Evolutionary conservation across 768 basidiomycete species (phyloP), one percentile per base, ranked within the genome.

Genomic region (Epithele typhae): DNA sequence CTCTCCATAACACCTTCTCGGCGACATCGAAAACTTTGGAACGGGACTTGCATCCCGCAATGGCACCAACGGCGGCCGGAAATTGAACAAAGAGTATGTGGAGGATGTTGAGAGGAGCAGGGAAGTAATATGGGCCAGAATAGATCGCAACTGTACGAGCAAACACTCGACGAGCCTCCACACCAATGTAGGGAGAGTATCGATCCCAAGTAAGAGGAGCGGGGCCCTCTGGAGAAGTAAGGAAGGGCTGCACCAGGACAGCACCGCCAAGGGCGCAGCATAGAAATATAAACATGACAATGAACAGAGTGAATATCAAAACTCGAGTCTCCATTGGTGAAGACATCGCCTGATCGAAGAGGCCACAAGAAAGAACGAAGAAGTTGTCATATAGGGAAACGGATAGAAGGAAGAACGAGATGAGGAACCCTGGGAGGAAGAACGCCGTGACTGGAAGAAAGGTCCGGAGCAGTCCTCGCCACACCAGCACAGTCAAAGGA

Each of bases 71-170:
- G 2, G 38, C 8, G 4, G 19, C 19, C 18, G 64, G 43, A 40
- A 47, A 25, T 17, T 38, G 50, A 8, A 63, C 52, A 21, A 61
- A 38, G 4, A 58, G 0, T 6, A 61, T 10, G 7, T 56, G 63
- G 4, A 78, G 25, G 38, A 81, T 45, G 59, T 77, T 81, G 58
- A 81, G 68, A 0, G 78, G 79, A 5, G 76, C 66, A 3, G 77
- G 77, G 51, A 78, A 82, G 38, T 55, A 58, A 45, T 72, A 69
- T 3, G 68, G 64, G 5, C 49, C 48, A 1, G 59, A 43, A 47
- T 63, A 79, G 5, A 47, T 41, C 18, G 59, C 41, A 21, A 74
- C 68, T 17, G 69, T 61, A 19, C 57, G 57, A 19, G 66, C 57
- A 49, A 76, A 75, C 1, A 59, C 45, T 33, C 62, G 62, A 23